These are phyloP conservation scores for Penicillium sp. DNA, from an alignment of 2,329 filamentous ascomycete species.

Conservation along the genomic window DNA sequence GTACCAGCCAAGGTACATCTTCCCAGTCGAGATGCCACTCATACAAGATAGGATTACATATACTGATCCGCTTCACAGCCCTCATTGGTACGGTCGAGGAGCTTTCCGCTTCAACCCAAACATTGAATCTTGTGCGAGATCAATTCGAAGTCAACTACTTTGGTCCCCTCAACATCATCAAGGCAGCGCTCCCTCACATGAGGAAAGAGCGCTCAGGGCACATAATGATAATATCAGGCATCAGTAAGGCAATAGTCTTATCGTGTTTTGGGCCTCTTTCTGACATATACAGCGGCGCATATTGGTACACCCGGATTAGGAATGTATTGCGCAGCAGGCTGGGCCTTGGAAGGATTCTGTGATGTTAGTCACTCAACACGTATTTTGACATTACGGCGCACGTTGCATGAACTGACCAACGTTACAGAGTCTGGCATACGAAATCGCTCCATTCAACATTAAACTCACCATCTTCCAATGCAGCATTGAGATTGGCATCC, in stretches of 20 bases:
- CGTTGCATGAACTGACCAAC: constrained; percentile 8
- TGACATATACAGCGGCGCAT: constrained; percentile 61
- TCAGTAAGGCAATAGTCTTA: constrained; percentile 50
- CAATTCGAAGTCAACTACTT: constrained; percentile 97
- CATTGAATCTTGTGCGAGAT: constrained; percentile 74
- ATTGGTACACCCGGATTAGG: constrained; percentile 87
- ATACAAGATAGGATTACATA: not conserved
- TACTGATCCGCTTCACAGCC: constrained; percentile 48
- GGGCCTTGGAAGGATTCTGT: constrained; percentile 94
- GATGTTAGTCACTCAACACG: constrained; percentile 53
- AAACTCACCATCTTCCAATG: constrained; percentile 95
- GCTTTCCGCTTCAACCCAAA: constrained; percentile 67
- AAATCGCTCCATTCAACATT: constrained; percentile 94
- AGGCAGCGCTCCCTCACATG: constrained; percentile 75
- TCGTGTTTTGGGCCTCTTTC: not conserved
- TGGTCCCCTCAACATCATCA: constrained; percentile 92
- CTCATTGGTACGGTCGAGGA: constrained; percentile 91
- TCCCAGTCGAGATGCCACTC: not conserved
- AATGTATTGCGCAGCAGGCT: constrained; percentile 87
- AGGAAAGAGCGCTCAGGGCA: constrained; percentile 79
- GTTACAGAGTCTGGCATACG: constrained; percentile 72
- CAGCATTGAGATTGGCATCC: constrained; percentile 82
- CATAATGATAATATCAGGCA: constrained; percentile 82
- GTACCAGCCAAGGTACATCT: constrained; percentile 71
- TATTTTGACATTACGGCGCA: not conserved